phyloP scores from a whole-genome alignment of 129 eudicot species.

The Centaurea solstitialis region DNA sequence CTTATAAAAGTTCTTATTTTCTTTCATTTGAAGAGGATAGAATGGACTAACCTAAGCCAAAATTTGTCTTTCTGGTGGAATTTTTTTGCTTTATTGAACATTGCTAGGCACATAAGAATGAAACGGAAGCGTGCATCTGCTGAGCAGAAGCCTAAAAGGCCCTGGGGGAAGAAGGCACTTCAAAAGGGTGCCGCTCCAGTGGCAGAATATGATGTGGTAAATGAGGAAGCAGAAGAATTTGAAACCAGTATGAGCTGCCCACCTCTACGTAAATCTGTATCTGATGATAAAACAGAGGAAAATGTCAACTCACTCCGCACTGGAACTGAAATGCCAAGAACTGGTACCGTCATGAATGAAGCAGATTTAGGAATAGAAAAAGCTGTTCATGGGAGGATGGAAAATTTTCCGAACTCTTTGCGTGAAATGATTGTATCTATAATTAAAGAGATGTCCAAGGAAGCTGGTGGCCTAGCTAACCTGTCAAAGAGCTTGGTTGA shows the following conservation, averaged over 20 bases:
- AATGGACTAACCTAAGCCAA: background rate
- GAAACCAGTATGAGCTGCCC: constrained; percentile 21
- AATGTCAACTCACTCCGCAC: constrained; percentile 2
- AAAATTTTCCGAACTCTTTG: constrained; percentile 48
- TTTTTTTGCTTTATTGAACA: background rate
- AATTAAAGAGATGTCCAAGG: constrained; percentile 37
- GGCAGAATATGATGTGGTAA: constrained; percentile 39
- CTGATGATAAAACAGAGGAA: constrained; percentile 14
- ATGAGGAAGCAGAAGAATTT: constrained; percentile 38
- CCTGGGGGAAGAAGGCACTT: constrained; percentile 21
- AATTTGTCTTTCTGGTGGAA: background rate
- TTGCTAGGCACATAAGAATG: constrained; percentile 38
- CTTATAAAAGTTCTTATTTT: background rate
- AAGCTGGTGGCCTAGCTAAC: constrained; percentile 52
- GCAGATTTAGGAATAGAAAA: constrained; percentile 38
- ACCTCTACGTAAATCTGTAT: constrained; percentile 8
- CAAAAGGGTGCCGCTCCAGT: constrained; percentile 22
- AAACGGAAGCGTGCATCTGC: constrained; percentile 62
- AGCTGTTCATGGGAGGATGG: constrained; percentile 35
- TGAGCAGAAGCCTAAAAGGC: constrained; percentile 39
- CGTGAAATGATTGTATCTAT: constrained; percentile 47
- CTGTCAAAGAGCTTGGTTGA: constrained; percentile 51
- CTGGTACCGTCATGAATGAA: constrained; percentile 39
- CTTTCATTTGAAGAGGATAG: constrained; percentile 7
- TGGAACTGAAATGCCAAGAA: constrained; percentile 39